Base-by-base conservation (phyloP, 352 stramenopile species). In the Pythium phragmiticola region DNA sequence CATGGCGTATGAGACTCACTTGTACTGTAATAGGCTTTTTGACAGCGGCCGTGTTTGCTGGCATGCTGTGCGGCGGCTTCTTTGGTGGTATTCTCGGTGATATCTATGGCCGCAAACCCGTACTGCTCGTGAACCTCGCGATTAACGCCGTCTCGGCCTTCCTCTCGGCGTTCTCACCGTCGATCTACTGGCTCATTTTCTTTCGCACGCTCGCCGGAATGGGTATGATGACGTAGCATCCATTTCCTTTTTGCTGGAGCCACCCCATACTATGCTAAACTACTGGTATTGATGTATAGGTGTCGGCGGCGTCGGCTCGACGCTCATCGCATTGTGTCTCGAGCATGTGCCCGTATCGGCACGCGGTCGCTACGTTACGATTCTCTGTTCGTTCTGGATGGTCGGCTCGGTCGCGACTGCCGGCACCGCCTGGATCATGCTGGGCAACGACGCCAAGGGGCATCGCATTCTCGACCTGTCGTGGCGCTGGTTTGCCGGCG, bases 301-400 rank as follows among this genome's bases (percentile, higher is more conserved):
- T 26, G 90, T 97, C 5, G 90, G 90, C 42, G 89, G 88, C 19
- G 91, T 94, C 16, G 88, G 96, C 14, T 90, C 90, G 2, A 80
- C 79, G 8, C 72, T 96, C 1, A 96, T 97, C 56, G 83, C 89
- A 13, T 70, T 97, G 37, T 94, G 84, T 57, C 74, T 94, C 34
- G 90, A 97, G 62, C 81, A 96, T 47, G 83, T 96, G 0, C 87
- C 89, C 0, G 73, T 86, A 16, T 74, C 73, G 2, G 73, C 76
- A 14, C 78, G 88, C 28, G 89, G 87, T 13, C 76, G 83, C 28
- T 94, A 90, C 57, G 70, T 97, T 16, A 96, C 87, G 14, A 82
- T 94, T 57, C 74, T 97, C 48, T 95, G 89, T 60, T 92, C 80
- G 6, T 97, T 96, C 72, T 97, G 90, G 90, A 97, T 97, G 87